These are phyloP conservation scores for Wallemia mellicola DNA, from an alignment of 1,284 basidiomycete species.

Conservation along the genomic window DNA sequence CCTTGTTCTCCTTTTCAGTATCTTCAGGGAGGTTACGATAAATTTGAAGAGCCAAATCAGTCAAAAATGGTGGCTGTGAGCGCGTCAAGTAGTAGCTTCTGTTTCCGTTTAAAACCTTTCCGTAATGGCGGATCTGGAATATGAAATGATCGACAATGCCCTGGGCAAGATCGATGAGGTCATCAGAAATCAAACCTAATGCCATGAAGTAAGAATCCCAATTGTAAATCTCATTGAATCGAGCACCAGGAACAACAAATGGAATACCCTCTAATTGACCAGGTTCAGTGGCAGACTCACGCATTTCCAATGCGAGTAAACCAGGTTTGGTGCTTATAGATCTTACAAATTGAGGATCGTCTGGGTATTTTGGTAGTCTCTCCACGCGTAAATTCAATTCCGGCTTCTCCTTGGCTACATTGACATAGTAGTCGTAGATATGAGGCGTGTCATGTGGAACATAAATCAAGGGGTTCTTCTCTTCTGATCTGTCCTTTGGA, in stretches of 20 bases:
- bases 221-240: slow-evolving; percentile 87
- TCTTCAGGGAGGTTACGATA: slow-evolving; percentile 78
- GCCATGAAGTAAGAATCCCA: slow-evolving; percentile 88
- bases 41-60: slow-evolving; percentile 91
- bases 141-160: slow-evolving; percentile 96
- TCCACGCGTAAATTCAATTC: slow-evolving; percentile 74
- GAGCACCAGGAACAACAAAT: slow-evolving; percentile 85
- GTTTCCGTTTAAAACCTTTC: slow-evolving; percentile 28
- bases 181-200: slow-evolving; percentile 77
- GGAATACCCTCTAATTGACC: slow-evolving; percentile 70
- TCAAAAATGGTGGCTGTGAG: slow-evolving; percentile 90
- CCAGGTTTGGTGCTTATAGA: slow-evolving; percentile 80
- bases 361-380: slow-evolving; percentile 50
- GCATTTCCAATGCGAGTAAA: slow-evolving; percentile 78
- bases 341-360: slow-evolving; percentile 68
- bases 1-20: slow-evolving; percentile 41
- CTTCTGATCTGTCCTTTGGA: slow-evolving; percentile 74
- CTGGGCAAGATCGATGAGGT: slow-evolving; percentile 71
- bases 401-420: slow-evolving; percentile 50
- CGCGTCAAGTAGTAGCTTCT: slow-evolving; percentile 50
- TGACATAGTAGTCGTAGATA: slow-evolving; percentile 70
- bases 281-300: slow-evolving; percentile 33
- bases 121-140: slow-evolving; percentile 93
- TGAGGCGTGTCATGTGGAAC: slow-evolving; percentile 69
- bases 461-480: slow-evolving; percentile 68